phyloP scores from a whole-genome alignment of 1,284 basidiomycete species.

The Ustilago lituana region DNA sequence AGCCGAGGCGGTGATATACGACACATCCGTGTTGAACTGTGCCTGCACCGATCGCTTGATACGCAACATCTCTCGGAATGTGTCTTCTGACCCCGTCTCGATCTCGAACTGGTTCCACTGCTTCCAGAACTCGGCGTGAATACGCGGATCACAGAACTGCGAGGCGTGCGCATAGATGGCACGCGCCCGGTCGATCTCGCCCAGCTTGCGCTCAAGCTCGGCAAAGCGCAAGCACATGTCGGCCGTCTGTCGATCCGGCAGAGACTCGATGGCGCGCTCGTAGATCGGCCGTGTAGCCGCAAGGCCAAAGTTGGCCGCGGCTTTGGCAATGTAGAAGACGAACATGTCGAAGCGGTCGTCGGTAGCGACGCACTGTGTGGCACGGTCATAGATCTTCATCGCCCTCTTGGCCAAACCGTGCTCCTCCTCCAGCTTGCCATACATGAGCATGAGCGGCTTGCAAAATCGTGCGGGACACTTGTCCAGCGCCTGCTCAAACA shows the following conservation, averaged over 20 bases:
- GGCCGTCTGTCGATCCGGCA: slow-evolving; percentile 94
- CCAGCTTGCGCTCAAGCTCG: slow-evolving; percentile 92
- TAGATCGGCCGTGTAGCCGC: slow-evolving; percentile 97
- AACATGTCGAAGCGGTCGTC: slow-evolving; percentile 98
- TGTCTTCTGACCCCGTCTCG: slow-evolving; percentile 96
- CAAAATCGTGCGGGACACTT: slow-evolving; percentile 94
- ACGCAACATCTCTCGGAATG: slow-evolving; percentile 96
- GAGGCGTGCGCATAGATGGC: slow-evolving; percentile 96
- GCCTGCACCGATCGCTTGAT: slow-evolving; percentile 98
- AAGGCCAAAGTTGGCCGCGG: slow-evolving; percentile 91
- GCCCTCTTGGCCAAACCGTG: slow-evolving; percentile 92
- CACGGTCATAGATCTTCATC: slow-evolving; percentile 95
- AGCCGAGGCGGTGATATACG: slow-evolving; percentile 67
- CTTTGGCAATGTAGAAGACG: slow-evolving; percentile 94
- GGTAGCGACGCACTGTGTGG: slow-evolving; percentile 82
- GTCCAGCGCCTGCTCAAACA: slow-evolving; percentile 97
- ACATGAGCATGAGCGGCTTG: slow-evolving; percentile 95
- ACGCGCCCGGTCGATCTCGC: slow-evolving; percentile 96
- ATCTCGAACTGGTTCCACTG: slow-evolving; percentile 97
- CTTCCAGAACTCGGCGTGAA: slow-evolving; percentile 86
- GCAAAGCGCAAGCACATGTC: slow-evolving; percentile 98
- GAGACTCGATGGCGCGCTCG: slow-evolving; percentile 90
- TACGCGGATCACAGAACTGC: slow-evolving; percentile 95
- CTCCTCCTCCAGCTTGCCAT: slow-evolving; percentile 92
- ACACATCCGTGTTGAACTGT: slow-evolving; percentile 93